These are phyloP conservation scores for Talaromyces amestolkiae DNA, from an alignment of 2,329 filamentous ascomycete genomes.

Conservation along the genomic window DNA sequence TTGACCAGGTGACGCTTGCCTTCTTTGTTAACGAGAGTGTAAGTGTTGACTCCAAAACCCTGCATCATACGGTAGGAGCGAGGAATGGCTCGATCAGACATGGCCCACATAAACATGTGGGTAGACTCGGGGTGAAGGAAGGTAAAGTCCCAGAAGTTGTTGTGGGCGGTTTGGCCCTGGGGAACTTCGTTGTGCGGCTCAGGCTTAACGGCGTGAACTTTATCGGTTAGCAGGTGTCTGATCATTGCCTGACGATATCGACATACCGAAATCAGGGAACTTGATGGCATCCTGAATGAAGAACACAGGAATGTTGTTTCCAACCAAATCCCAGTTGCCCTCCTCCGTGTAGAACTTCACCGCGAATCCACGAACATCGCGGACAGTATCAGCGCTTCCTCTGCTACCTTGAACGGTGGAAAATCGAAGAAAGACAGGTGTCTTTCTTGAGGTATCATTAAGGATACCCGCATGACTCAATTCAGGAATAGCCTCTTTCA, in stretches of 20 bases:
- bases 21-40: conserved; percentile 64
- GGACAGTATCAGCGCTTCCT: conserved; percentile 75
- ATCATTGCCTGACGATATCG: not conserved
- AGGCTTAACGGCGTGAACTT: conserved; percentile 60
- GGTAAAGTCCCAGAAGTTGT: conserved; percentile 76
- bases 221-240: conserved; percentile 1
- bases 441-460: conserved; percentile 66
- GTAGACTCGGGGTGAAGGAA: conserved; percentile 68
- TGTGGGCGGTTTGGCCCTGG: conserved; percentile 68
- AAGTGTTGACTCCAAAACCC: conserved; percentile 81
- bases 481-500: conserved; percentile 62
- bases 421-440: conserved; percentile 68
- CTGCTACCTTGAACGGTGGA: conserved; percentile 74
- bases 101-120: conserved; percentile 77
- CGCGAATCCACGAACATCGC: conserved; percentile 79
- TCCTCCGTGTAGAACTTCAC: conserved; percentile 75
- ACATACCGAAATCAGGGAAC: conserved; percentile 61
- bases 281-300: conserved; percentile 75
- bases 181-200: conserved; percentile 70
- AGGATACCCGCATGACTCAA: conserved; percentile 63
- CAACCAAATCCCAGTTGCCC: conserved; percentile 73
- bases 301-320: conserved; percentile 73
- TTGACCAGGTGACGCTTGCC: conserved; percentile 73
- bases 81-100: conserved; percentile 72
- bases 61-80: conserved; percentile 82